Conservation (phyloP, 225 moss, liverwort and hornwort species). For the Polytrichum commune region DNA sequence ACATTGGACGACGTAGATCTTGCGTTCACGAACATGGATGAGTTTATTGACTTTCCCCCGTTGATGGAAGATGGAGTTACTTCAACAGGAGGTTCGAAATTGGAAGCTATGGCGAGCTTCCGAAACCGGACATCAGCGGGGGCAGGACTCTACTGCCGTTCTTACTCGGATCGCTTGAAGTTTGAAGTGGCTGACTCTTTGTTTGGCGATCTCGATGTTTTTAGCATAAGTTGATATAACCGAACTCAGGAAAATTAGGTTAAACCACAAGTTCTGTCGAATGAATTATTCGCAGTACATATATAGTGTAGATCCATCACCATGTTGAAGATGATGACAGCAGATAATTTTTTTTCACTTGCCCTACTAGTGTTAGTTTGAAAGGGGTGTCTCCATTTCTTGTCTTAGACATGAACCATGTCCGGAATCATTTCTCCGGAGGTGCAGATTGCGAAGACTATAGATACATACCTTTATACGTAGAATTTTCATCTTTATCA, state of each 20-base stretch:
- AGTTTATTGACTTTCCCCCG: slow-evolving; percentile 35
- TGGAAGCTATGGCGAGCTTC: background rate
- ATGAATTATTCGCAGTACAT: background rate
- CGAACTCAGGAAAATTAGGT: too few species aligned
- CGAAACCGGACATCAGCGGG: background rate
- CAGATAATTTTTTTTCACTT: background rate
- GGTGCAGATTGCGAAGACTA: slow-evolving; percentile 6
- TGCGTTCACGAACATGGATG: slow-evolving; percentile 30
- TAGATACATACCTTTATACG: too few species aligned
- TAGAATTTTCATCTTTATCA: too few species aligned
- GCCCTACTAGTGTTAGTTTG: background rate
- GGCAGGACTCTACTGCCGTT: slow-evolving; percentile 13
- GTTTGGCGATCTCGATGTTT: slow-evolving; percentile 2
- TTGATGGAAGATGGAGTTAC: slow-evolving; percentile 12
- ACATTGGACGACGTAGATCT: slow-evolving; percentile 30
- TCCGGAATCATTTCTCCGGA: slow-evolving; percentile 37
- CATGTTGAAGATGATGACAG: background rate
- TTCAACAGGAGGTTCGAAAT: background rate
- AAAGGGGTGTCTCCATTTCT: background rate
- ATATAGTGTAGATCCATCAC: background rate
- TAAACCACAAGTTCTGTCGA: too few species aligned
- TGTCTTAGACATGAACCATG: slow-evolving; percentile 26
- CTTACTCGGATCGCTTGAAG: slow-evolving; percentile 13
- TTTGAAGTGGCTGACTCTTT: background rate
- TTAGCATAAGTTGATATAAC: background rate